Conservation (phyloP, 306 rosid genomes). For the Casuarina cunninghamiana region DNA sequence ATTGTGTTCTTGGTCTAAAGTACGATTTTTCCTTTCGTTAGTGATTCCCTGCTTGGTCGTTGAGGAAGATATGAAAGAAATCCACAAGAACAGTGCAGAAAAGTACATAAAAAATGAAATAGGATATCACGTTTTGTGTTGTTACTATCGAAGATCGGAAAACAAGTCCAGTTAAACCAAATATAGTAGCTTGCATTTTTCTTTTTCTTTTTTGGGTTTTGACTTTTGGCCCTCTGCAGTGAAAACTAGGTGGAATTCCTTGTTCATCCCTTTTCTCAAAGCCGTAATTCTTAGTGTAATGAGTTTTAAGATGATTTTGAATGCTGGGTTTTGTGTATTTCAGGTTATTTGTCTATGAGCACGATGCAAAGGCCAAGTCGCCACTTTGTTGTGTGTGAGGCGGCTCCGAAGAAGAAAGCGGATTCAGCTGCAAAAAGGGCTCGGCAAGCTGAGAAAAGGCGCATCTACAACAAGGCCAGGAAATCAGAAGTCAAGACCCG, state of each 20-base stretch:
- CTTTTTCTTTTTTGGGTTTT: background rate
- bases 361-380: slow-evolving; percentile 37
- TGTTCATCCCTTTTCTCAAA: background rate
- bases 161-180: background rate
- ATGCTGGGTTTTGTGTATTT: slow-evolving; percentile 22
- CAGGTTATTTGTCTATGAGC: slow-evolving; percentile 60
- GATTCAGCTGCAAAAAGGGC: slow-evolving; percentile 89
- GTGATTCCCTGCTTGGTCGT: background rate
- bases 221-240: background rate
- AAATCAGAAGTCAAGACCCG: slow-evolving; percentile 85
- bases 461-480: slow-evolving; percentile 70
- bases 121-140: background rate
- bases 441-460: slow-evolving; percentile 84
- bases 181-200: background rate
- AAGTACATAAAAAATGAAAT: no score
- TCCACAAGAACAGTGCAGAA: background rate
- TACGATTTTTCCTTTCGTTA: background rate
- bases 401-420: slow-evolving; percentile 52
- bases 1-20: background rate
- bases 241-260: background rate
- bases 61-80: background rate
- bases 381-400: slow-evolving; percentile 67
- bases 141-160: background rate
- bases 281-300: background rate
- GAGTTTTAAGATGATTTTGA: background rate